Conservation (phyloP, 106 monocot species). For the Ottelia alismoides region DNA sequence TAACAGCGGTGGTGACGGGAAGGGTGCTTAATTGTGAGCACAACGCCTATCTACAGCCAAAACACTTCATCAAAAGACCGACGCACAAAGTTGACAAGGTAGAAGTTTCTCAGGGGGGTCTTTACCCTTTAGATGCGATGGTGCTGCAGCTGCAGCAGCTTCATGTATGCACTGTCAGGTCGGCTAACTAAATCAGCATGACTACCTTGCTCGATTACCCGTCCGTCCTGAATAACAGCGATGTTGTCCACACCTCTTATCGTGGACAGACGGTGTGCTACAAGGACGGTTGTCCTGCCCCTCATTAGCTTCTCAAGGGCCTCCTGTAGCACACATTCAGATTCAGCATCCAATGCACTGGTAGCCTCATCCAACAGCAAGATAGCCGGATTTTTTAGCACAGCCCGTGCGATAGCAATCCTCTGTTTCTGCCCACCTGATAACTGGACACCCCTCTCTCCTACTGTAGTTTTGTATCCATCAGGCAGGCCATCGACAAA, state of each 20-base stretch:
- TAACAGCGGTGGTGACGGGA: too few species aligned
- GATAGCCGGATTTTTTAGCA: slow-evolving; percentile 8
- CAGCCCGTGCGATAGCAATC: slow-evolving; percentile 14
- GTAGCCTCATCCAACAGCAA: slow-evolving; percentile 24
- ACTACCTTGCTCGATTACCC: slow-evolving; percentile 5
- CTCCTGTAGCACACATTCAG: slow-evolving; percentile 8
- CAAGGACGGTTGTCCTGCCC: slow-evolving; percentile 3
- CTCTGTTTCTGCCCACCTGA: slow-evolving; percentile 23
- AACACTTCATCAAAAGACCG: too few species aligned
- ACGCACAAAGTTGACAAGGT: too few species aligned
- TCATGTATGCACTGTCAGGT: neutral
- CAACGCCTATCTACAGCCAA: too few species aligned
- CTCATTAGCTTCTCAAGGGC: neutral
- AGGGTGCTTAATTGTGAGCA: too few species aligned
- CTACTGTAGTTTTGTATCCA: slow-evolving; percentile 13
- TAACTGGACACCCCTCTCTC: slow-evolving; percentile 19
- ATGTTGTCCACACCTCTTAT: slow-evolving; percentile 6
- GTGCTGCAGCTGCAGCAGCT: neutral
- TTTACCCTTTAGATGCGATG: too few species aligned
- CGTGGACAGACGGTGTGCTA: slow-evolving; percentile 11
- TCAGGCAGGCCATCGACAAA: slow-evolving; percentile 14
- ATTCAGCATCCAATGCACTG: slow-evolving; percentile 15
- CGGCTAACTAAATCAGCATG: too few species aligned
- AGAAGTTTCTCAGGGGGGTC: too few species aligned
- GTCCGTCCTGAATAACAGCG: slow-evolving; percentile 5